Conservation (phyloP, 768 basidiomycete genomes). For the Psilocybe tampanensis region DNA sequence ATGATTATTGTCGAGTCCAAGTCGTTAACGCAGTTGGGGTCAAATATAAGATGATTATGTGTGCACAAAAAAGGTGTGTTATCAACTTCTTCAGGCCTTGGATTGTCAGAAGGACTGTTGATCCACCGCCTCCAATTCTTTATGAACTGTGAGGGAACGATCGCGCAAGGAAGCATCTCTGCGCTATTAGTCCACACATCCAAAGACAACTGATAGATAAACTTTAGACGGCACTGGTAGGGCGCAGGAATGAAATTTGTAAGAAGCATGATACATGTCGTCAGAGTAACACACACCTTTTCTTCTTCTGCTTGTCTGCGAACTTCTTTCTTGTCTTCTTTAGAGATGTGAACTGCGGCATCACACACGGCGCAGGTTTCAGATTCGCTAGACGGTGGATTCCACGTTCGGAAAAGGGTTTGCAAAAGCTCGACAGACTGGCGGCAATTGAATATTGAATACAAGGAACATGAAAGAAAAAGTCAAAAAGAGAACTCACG, state of each 20-base stretch:
- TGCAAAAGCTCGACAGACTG: conserved; percentile 62
- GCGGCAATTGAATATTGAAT: not conserved
- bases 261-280: not conserved
- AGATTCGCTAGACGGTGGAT: conserved; percentile 48
- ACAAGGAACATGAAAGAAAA: not conserved
- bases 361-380: conserved; percentile 70
- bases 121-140: conserved; percentile 75
- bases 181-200: conserved; percentile 31
- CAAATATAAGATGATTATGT: conserved; percentile 64
- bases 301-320: conserved; percentile 76
- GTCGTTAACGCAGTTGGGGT: conserved; percentile 65
- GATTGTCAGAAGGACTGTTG: conserved; percentile 50
- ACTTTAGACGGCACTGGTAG: conserved; percentile 59
- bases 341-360: conserved; percentile 51
- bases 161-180: conserved; percentile 53
- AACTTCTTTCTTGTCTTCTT: conserved; percentile 61
- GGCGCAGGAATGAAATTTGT: not conserved
- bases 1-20: conserved; percentile 57
- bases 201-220: conserved; percentile 51
- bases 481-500: conserved; percentile 36
- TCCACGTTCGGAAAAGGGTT: conserved; percentile 66
- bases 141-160: conserved; percentile 64
- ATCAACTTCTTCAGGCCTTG: conserved; percentile 64
- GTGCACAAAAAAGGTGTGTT: conserved; percentile 67
- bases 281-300: conserved; percentile 49